Evolutionary conservation across 1,284 basidiomycete genomes (phyloP).

Genomic region (Rhodotorula glutinis): DNA sequence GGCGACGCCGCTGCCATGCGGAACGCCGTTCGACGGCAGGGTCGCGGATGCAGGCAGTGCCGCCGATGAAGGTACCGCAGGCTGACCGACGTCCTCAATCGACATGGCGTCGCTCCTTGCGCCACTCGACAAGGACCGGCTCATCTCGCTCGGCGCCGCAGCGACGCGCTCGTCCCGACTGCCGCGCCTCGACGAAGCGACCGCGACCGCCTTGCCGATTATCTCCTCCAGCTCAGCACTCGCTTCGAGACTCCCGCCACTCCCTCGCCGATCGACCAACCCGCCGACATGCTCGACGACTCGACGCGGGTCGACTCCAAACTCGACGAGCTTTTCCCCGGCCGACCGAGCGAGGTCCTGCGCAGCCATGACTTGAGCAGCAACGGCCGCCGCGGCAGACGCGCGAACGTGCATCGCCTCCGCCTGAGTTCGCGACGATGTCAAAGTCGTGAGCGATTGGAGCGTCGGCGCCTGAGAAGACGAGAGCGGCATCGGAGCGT

Average conservation of each 20-base stretch:
- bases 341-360: constrained; percentile 35
- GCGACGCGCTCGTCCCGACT: neutral
- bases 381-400: constrained; percentile 37
- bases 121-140: neutral
- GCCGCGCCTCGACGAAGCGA: neutral
- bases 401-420: constrained; percentile 39
- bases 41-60: neutral
- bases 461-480: constrained; percentile 25
- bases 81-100: neutral
- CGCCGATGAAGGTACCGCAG: neutral
- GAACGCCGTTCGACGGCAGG: neutral
- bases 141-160: neutral
- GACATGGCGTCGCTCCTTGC: constrained; percentile 2
- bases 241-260: neutral
- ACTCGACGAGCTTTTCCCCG: constrained; percentile 16
- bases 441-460: constrained; percentile 15
- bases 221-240: neutral
- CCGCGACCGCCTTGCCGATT: neutral
- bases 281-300: constrained; percentile 23
- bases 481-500: neutral
- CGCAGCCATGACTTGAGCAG: constrained; percentile 40
- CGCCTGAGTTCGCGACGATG: constrained; percentile 19
- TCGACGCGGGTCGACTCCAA: constrained; percentile 28
- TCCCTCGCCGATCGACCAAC: constrained; percentile 8
- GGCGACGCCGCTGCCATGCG: neutral